Conservation (phyloP, 2,329 filamentous ascomycete species). For the Didymella pinodella region DNA sequence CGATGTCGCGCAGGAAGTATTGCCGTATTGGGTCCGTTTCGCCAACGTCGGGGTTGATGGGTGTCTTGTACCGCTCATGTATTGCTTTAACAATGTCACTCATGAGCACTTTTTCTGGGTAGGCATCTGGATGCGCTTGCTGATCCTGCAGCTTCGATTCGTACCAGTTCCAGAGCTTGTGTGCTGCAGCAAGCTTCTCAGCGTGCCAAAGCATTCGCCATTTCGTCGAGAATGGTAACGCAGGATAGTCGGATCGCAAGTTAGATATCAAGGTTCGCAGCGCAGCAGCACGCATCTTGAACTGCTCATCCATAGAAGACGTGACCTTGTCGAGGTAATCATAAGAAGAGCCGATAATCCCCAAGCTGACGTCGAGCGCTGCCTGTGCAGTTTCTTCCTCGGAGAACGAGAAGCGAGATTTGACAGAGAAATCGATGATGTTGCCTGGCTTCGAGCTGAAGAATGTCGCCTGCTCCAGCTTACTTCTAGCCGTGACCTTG, state of each 20-base stretch:
- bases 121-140: conserved; percentile 64
- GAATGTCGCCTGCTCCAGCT: conserved; percentile 93
- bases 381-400: conserved; percentile 76
- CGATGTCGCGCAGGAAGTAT: conserved; percentile 76
- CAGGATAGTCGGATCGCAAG: conserved; percentile 69
- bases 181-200: conserved; percentile 85
- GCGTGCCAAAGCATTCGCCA: conserved; percentile 90
- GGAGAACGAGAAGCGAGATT: conserved; percentile 71
- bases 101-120: conserved; percentile 72
- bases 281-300: conserved; percentile 75
- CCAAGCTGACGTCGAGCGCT: conserved; percentile 78
- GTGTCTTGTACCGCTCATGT: conserved; percentile 77
- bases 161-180: conserved; percentile 80
- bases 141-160: conserved; percentile 77
- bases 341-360: conserved; percentile 81
- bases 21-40: conserved; percentile 82
- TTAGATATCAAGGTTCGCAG: conserved; percentile 78
- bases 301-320: conserved; percentile 81
- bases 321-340: conserved; percentile 76
- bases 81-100: conserved; percentile 78
- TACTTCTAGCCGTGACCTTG: conserved; percentile 80
- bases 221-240: conserved; percentile 71
- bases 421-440: conserved; percentile 82
- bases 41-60: conserved; percentile 68
- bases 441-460: conserved; percentile 84